phyloP scores from a whole-genome alignment of 805 yeast genomes.

The Kurtzmaniella cleridarum region DNA sequence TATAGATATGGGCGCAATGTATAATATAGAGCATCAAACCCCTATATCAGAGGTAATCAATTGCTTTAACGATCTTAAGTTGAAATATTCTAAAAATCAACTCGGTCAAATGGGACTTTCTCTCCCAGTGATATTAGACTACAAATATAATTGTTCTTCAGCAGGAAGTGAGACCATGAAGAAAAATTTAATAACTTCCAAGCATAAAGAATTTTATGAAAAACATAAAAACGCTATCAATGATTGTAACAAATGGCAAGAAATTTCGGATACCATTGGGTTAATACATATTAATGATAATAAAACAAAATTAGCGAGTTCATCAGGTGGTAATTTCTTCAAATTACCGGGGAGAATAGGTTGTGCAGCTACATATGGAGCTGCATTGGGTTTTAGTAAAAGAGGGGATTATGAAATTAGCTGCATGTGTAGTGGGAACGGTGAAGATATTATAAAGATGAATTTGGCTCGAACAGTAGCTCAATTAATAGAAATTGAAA shows the following conservation, averaged over 20 bases:
- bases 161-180: background rate
- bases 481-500: conserved; percentile 7
- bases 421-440: conserved; percentile 49
- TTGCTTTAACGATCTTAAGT: conserved; percentile 17
- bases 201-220: conserved; percentile 5
- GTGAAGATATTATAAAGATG: conserved; percentile 47
- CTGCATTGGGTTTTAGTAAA: conserved; percentile 29
- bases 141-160: background rate
- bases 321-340: conserved; percentile 53
- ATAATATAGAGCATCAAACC: conserved; percentile 9
- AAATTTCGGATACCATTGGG: conserved; percentile 43
- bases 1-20: conserved; percentile 12
- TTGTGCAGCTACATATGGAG: conserved; percentile 48
- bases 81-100: conserved; percentile 9
- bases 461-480: conserved; percentile 31
- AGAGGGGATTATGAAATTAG: conserved; percentile 16
- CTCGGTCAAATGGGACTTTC: conserved; percentile 24
- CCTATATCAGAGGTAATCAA: conserved; percentile 30
- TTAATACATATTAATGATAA: conserved; percentile 15
- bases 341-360: conserved; percentile 47
- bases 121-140: conserved; percentile 25
- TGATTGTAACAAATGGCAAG: background rate
- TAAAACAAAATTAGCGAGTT: conserved; percentile 25
- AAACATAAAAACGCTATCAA: conserved; percentile 8
- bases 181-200: background rate